Percentiles rank a stretch among this genome's conserved stretches.
These are phyloP conservation scores for Prunus salicina DNA, from an alignment of 306 rosid genomes.

Conservation along the genomic window DNA sequence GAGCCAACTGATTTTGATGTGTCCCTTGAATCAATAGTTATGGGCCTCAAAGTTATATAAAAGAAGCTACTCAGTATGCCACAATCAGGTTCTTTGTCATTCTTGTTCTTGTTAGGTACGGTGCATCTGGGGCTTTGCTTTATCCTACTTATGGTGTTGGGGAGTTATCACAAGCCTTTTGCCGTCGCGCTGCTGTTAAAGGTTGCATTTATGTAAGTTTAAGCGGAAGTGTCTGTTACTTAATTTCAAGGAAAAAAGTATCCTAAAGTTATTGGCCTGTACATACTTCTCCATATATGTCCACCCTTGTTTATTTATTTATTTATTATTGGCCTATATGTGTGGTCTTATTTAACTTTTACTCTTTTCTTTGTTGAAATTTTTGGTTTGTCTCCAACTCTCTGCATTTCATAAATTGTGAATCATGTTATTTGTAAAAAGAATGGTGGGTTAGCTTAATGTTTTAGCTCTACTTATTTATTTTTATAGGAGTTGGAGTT, in stretches of 20 bases:
- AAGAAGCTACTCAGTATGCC: constrained; percentile 2
- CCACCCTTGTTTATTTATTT: not conserved
- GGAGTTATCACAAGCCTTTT: constrained; percentile 85
- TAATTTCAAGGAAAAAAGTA: not conserved
- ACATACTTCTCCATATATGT: not conserved
- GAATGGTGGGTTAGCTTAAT: not conserved
- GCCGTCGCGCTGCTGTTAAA: constrained; percentile 95
- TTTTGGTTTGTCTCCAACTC: not conserved
- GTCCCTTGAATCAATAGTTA: not conserved
- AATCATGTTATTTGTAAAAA: not conserved
- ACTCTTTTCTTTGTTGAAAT: not conserved
- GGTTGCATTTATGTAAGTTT: constrained; percentile 90
- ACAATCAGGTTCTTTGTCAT: not conserved
- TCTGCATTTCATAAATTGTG: not conserved
- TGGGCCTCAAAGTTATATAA: constrained; percentile 6
- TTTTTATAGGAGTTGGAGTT: not conserved
- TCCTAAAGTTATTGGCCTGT: not conserved
- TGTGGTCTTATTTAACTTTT: constrained; percentile 2
- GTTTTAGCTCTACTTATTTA: not conserved
- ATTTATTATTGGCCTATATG: not conserved
- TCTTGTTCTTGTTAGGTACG: constrained; percentile 47
- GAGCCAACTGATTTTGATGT: not conserved
- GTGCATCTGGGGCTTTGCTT: constrained; percentile 77
- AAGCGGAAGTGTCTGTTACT: constrained; percentile 9
- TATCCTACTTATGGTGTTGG: constrained; percentile 91